phyloP scores from a whole-genome alignment of 1,284 basidiomycete genomes.

The Peniophora sp. region DNA sequence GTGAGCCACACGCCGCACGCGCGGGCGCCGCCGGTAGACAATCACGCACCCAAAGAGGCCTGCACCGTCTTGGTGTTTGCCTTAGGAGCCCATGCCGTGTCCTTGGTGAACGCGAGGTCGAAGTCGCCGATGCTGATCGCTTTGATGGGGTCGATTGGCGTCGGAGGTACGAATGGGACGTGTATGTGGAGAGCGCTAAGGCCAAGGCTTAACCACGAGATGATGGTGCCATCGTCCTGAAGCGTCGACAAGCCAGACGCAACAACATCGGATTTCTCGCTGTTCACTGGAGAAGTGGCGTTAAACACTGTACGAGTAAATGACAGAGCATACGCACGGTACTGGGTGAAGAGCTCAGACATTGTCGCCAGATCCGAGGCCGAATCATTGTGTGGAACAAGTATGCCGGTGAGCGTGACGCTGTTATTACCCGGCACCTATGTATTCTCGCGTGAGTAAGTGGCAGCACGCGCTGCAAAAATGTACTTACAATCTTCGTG shows the following conservation, averaged over 20 bases:
- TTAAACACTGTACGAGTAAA: too few species aligned
- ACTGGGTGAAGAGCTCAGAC: constrained; percentile 66
- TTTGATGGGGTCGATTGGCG: constrained; percentile 60
- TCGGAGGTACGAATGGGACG: constrained; percentile 54
- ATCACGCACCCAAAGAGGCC: constrained; percentile 43
- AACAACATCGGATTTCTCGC: constrained; percentile 48
- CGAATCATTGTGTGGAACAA: constrained; percentile 46
- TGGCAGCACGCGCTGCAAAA: background rate
- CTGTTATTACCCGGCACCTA: constrained; percentile 50
- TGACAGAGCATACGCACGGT: constrained; percentile 20
- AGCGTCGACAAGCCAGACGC: constrained; percentile 52
- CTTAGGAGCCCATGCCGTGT: constrained; percentile 53
- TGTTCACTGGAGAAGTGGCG: constrained; percentile 39
- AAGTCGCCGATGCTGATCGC: constrained; percentile 60
- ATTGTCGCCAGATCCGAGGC: constrained; percentile 39
- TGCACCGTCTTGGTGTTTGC: constrained; percentile 52
- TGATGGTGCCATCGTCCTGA: constrained; percentile 45
- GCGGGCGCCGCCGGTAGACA: background rate
- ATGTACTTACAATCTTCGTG: constrained; percentile 40
- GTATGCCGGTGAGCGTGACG: constrained; percentile 53
- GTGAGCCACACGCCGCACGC: background rate
- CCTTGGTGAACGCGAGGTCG: constrained; percentile 47
- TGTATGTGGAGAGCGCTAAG: constrained; percentile 47
- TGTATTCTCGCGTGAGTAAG: constrained; percentile 1
- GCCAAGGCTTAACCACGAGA: constrained; percentile 66